Conservation (phyloP, 2,329 filamentous ascomycete species). For the Fusarium mexicanum region DNA sequence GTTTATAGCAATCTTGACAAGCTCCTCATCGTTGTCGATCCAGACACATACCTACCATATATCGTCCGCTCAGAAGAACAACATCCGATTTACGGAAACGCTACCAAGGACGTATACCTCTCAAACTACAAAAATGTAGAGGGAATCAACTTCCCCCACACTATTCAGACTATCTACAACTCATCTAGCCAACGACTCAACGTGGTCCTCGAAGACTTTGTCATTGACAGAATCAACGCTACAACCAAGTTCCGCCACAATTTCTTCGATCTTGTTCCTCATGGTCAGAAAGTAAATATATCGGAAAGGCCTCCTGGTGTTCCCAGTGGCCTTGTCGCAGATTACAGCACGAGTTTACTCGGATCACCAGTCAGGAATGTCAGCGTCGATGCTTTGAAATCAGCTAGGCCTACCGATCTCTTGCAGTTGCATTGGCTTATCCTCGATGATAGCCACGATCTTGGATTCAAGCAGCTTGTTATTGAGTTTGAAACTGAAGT, state of each 20-base stretch:
- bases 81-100: background rate
- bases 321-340: constrained; percentile 5
- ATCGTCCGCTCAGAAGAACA: constrained; percentile 15
- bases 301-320: background rate
- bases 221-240: background rate
- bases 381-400: background rate
- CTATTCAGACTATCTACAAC: constrained; percentile 21
- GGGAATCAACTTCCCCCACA: constrained; percentile 13
- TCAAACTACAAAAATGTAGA: constrained; percentile 7
- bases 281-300: background rate
- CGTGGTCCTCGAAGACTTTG: constrained; percentile 20
- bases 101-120: constrained; percentile 14
- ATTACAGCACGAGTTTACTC: constrained; percentile 27
- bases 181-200: background rate
- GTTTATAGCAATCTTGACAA: background rate
- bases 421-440: constrained; percentile 20
- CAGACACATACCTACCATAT: constrained; percentile 1
- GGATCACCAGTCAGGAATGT: background rate
- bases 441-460: background rate
- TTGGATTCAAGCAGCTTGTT: constrained; percentile 25
- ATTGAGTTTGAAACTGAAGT: constrained; percentile 29
- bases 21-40: constrained; percentile 8
- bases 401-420: background rate
- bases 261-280: background rate
- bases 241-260: background rate